phyloP scores from a whole-genome alignment of 2,329 filamentous ascomycete species.

The Biscogniauxia marginata region DNA sequence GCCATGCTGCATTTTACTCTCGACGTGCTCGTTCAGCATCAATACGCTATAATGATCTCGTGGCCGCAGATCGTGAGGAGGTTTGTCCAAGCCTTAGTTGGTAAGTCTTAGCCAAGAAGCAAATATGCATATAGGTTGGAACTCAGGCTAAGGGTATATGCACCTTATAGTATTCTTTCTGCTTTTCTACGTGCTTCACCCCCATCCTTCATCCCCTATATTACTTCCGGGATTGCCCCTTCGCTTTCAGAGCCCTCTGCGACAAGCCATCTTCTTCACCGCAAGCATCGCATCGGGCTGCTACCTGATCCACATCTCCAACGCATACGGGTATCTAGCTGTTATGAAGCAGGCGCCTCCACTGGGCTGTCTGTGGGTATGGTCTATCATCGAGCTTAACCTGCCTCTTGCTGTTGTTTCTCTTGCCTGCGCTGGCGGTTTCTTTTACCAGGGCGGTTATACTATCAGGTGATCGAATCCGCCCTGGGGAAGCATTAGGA shows the following conservation, averaged over 20 bases:
- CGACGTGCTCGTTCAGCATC: slow-evolving; percentile 75
- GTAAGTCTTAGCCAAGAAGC: slow-evolving; percentile 39
- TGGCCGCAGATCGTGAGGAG: slow-evolving; percentile 57
- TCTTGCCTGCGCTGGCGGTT: slow-evolving; percentile 44
- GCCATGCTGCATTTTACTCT: slow-evolving; percentile 74
- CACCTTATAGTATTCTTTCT: slow-evolving; percentile 49
- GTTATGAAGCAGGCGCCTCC: slow-evolving; percentile 93
- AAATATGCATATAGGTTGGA: slow-evolving; percentile 1
- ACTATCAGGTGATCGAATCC: slow-evolving; percentile 34
- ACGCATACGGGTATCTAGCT: slow-evolving; percentile 75
- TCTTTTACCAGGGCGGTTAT: slow-evolving; percentile 51
- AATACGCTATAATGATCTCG: slow-evolving; percentile 67
- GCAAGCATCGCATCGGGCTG: slow-evolving; percentile 64
- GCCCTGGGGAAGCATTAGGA: slow-evolving; percentile 4
- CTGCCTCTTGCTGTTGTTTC: slow-evolving; percentile 62
- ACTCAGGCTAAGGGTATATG: slow-evolving; percentile 5
- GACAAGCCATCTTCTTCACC: slow-evolving; percentile 62
- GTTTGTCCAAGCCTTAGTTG: slow-evolving; percentile 50
- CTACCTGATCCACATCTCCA: slow-evolving; percentile 80
- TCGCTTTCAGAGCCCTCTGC: slow-evolving; percentile 46
- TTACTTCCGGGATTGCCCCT: slow-evolving; percentile 51
- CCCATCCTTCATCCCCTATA: slow-evolving; percentile 46
- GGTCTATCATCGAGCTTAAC: slow-evolving; percentile 85
- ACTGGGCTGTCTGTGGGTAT: slow-evolving; percentile 87
- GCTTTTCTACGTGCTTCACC: slow-evolving; percentile 58